These are phyloP conservation scores for Kodamaea suecica DNA, from an alignment of 1,139 yeast genomes.

Conservation along the genomic window DNA sequence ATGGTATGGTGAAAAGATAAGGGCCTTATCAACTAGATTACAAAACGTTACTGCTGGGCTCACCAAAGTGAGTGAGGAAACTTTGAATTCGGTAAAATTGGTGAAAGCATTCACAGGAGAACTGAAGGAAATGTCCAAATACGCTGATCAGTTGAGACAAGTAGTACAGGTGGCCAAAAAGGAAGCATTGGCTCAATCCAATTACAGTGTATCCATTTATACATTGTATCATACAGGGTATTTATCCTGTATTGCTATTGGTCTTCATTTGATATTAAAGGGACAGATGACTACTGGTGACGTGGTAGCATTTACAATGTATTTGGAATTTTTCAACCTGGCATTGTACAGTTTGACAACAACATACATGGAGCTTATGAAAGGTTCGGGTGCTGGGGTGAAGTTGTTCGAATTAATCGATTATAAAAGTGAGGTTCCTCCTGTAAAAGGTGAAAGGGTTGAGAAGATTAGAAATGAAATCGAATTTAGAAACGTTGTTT, in stretches of 20 bases:
- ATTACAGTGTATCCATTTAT: conserved; percentile 45
- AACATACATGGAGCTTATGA: conserved; percentile 54
- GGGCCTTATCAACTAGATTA: conserved; percentile 40
- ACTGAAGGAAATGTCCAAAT: conserved; percentile 40
- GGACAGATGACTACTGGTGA: conserved; percentile 48
- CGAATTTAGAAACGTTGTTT: conserved; percentile 62
- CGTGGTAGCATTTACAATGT: conserved; percentile 49
- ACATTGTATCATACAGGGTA: conserved; percentile 46
- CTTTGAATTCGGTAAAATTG: conserved; percentile 42
- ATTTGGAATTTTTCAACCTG: conserved; percentile 48
- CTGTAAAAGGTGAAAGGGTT: conserved; percentile 40
- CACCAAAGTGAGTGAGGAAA: conserved; percentile 47
- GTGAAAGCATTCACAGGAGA: conserved; percentile 49
- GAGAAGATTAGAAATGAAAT: conserved; percentile 54
- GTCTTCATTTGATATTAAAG: conserved; percentile 41
- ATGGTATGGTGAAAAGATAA: conserved; percentile 48
- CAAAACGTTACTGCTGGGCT: conserved; percentile 49
- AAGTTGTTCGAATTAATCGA: conserved; percentile 48
- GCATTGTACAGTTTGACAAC: conserved; percentile 50
- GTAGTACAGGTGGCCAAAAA: conserved; percentile 43
- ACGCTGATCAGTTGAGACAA: conserved; percentile 38
- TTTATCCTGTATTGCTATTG: conserved; percentile 44
- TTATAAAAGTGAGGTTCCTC: conserved; percentile 41
- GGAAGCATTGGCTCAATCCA: conserved; percentile 49
- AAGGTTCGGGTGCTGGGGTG: conserved; percentile 54